Evolutionary conservation across 371 early-diverging fungal species (phyloP), one percentile per base, ranked within the genome.

Genomic region (Actinomucor elegans): DNA sequence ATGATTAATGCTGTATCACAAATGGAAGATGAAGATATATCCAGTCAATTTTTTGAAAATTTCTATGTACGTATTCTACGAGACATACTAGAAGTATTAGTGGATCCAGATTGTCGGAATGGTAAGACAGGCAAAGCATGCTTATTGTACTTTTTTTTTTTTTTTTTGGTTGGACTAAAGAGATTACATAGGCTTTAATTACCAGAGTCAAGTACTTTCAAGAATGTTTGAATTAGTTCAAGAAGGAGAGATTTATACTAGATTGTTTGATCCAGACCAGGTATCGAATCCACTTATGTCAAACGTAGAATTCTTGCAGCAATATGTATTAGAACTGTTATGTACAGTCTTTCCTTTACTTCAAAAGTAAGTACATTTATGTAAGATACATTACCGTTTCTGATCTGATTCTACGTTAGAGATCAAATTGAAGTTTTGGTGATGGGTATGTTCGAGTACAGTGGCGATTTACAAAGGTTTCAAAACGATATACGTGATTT

Each of bases 401-500:
- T 29, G 40, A 23, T 15, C n/a, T 33, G 0, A 32, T 52, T 38
- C 34, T 42, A 26, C n/a, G 21, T 28, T 58, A 90, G 90, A 41
- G 67, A 78, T 40, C 96, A 96, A 79, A 80, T 97, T 50, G 79
- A 81, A 45, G 74, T 81, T 32, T 89, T 98, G 63, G 94, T 94
- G 3, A 65, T 78, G 50, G 97, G 94, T 9, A 74, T 97, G 75
- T 89, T 94, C 59, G 84, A 85, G 55, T 83, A 82, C 51, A 84
- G 87, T 65, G 80, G 84, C 32, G 96, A 97, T 54, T 53, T 81
- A 47, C 72, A 77, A 31, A 80, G 81, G 56, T 97, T 97, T 77
- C 93, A 93, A 67, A 67, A 79, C 46, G 91, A 92, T 56, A 72
- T 97, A 54, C 86, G 93, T 44, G 99, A 98, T 74, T 98, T 98